Conservation (phyloP, 1,284 basidiomycete genomes). For the Cerrena zonata region DNA sequence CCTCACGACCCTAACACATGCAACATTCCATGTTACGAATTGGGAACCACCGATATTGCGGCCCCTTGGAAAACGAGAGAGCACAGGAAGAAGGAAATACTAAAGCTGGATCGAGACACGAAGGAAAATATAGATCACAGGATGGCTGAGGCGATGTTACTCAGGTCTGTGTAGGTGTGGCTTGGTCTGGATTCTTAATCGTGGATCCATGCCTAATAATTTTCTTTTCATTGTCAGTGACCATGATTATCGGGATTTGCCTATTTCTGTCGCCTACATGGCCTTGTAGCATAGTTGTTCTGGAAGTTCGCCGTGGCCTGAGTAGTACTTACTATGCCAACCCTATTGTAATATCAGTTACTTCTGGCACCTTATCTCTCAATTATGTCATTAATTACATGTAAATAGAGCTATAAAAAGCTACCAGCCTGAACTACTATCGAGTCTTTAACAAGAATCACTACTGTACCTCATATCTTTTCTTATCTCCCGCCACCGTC, state of each 20-base stretch:
- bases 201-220: not conserved
- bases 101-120: not conserved
- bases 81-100: not conserved
- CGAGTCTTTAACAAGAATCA: too few relatives aligned
- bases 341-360: not conserved
- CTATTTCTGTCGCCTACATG: not conserved
- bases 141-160: not conserved
- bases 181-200: not conserved
- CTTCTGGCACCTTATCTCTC: not conserved
- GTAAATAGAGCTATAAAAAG: not conserved
- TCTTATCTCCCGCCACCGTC: not conserved
- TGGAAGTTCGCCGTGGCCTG: not conserved
- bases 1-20: not conserved
- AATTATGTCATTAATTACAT: not conserved
- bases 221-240: not conserved
- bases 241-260: not conserved
- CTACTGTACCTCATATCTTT: not conserved
- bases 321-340: not conserved
- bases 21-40: not conserved
- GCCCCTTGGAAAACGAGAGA: not conserved
- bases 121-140: not conserved
- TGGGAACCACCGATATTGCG: not conserved
- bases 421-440: not conserved
- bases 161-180: not conserved
- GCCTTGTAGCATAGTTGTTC: not conserved